Base-by-base conservation (phyloP, 129 eudicot genomes). In the Flaveria robusta region DNA sequence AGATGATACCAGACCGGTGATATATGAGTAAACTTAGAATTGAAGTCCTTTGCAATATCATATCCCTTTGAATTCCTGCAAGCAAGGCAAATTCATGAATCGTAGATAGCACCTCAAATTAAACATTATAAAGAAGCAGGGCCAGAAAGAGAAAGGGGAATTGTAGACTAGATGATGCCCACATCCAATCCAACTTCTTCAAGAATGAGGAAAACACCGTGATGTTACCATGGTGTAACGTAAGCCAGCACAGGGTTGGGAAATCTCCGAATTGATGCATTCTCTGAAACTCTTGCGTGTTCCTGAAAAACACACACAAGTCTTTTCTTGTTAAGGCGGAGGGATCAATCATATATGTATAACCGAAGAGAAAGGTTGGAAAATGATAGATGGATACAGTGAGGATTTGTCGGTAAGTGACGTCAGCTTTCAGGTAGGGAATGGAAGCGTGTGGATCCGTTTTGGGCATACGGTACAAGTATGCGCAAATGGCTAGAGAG, bases 1-100 rank as follows among this genome's bases (percentile, higher is more conserved):
- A 94, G 85, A 74, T 94, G 87, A 76, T 94, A 94, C 98, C 98
- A 94, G 59, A 94, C 98, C 0, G 98, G 98, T n/a, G 98, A 89
- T 41, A 94, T 75, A 79, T 91, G 98, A 2, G 96, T 94, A 75
- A 94, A 24, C 87, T 94, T 94, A 70, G 86, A 85, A 71, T 72
- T 79, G 81, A 94, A 94, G 72, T 75, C 80, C 85, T 88, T 94
- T 60, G 98, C 98, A 47, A 87, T 19, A 4, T 91, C 87, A 83
- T 94, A 94, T 29, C 98, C 98, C 79, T 79, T 86, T 56, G 96
- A 84, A 80, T 94, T 94, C 98, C 97, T 94, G 85, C 84, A 79
- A 34, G 45, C 76, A 84, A 45, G 68, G 46, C 29, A 24, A 43
- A 10, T 42, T 45, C 74, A 78, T 27, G 55, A 55, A 47, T 39